Conservation (phyloP, 2,329 filamentous ascomycete species). For the Ophiostoma tasmaniense region DNA sequence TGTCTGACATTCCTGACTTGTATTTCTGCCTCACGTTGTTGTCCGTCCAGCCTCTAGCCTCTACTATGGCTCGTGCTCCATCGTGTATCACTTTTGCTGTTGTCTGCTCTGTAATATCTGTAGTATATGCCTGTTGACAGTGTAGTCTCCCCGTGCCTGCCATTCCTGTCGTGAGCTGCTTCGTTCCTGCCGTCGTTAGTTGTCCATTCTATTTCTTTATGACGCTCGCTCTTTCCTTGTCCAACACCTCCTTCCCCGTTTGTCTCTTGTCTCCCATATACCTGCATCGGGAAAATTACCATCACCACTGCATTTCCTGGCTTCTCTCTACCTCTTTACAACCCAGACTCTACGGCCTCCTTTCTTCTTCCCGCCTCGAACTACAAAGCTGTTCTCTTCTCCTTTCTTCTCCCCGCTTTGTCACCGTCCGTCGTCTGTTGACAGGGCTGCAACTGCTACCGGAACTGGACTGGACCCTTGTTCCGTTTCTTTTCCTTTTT, state of each 20-base stretch:
- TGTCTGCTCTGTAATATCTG: not conserved
- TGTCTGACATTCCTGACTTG: slow-evolving; percentile 11
- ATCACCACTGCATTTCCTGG: not conserved
- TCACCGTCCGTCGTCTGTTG: not conserved
- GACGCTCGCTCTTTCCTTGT: not conserved
- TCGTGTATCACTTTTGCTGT: not conserved
- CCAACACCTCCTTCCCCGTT: slow-evolving; percentile 2
- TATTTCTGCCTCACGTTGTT: slow-evolving; percentile 5
- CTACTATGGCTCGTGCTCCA: not conserved
- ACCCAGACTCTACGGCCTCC: not conserved
- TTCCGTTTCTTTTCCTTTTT: not conserved
- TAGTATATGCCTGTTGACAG: not conserved
- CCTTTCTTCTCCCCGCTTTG: not conserved
- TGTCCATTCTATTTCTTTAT: not conserved
- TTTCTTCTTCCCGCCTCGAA: not conserved
- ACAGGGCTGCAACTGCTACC: slow-evolving; percentile 6
- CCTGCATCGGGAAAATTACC: slow-evolving; percentile 1
- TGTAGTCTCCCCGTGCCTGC: not conserved
- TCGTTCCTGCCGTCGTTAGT: not conserved
- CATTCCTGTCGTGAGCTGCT: not conserved
- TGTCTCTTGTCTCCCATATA: slow-evolving; percentile 7
- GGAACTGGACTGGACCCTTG: slow-evolving; percentile 6
- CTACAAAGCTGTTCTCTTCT: not conserved
- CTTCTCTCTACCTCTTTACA: not conserved
- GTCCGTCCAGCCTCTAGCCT: not conserved